A percentile compares a stretch with the other conserved stretches of the same genome.
Conservation (phyloP, 345 rosid genomes). For the Eucalyptus marginata region DNA sequence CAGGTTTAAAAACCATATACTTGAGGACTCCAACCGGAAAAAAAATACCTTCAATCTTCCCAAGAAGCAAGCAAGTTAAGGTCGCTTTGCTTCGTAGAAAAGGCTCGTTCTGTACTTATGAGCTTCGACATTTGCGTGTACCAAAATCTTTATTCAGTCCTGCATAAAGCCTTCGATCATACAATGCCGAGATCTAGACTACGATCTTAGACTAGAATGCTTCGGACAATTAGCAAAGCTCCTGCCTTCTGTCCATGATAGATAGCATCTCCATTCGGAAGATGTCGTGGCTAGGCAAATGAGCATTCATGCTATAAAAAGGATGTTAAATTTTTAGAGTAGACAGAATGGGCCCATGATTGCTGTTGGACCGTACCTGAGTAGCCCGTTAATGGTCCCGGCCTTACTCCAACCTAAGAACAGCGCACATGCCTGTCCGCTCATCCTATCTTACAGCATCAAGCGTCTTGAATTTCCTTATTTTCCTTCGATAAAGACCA, state of each 20-base stretch:
- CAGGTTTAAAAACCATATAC: too few relatives aligned
- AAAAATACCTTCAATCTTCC: not conserved
- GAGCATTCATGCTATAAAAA: not conserved
- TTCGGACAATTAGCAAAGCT: not conserved
- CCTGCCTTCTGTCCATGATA: not conserved
- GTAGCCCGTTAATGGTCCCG: not conserved
- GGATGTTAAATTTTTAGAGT: fast-evolving
- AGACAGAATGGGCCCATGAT: not conserved
- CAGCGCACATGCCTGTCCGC: not conserved
- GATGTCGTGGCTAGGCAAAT: not conserved
- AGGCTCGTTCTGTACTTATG: not conserved
- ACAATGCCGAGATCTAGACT: not conserved
- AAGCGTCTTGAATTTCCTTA: not conserved
- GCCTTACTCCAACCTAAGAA: not conserved
- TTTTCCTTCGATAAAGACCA: not conserved
- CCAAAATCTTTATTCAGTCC: not conserved
- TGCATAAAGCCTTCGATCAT: not conserved
- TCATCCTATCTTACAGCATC: not conserved
- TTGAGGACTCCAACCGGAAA: too few relatives aligned
- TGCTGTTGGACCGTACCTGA: not conserved
- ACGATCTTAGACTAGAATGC: not conserved
- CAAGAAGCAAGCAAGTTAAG: not conserved
- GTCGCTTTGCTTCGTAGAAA: not conserved
- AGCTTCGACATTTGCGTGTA: not conserved
- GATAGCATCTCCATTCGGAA: not conserved